Percentiles rank a stretch among this genome's conserved stretches.
Conservation (phyloP, 805 yeast species). For the Kluyveromyces aestuarii region DNA sequence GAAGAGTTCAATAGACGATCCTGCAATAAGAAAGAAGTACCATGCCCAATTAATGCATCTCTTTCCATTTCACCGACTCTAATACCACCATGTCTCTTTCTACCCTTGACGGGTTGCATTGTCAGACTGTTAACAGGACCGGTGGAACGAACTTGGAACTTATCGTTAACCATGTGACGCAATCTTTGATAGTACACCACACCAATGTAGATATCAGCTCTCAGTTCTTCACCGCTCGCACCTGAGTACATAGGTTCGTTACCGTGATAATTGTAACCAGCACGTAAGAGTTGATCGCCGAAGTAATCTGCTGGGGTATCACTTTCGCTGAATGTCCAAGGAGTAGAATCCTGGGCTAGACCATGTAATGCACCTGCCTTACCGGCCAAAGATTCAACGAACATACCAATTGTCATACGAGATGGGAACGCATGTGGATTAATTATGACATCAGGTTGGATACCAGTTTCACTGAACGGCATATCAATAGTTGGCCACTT, state of each 20-base stretch:
- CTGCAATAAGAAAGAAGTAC: conserved; percentile 89
- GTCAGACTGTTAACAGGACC: conserved; percentile 96
- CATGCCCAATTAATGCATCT: conserved; percentile 97
- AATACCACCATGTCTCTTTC: conserved; percentile 98
- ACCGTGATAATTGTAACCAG: conserved; percentile 97
- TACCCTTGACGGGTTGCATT: conserved; percentile 99
- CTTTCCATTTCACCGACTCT: conserved; percentile 99
- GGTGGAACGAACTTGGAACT: conserved; percentile 97
- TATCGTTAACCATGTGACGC: conserved; percentile 99
- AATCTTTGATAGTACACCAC: conserved; percentile 96
- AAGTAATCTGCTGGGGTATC: conserved; percentile 97
- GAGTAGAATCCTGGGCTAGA: conserved; percentile 93
- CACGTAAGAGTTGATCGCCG: conserved; percentile 78
- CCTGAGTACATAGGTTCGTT: conserved; percentile 99
- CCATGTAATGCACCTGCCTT: conserved; percentile 98
- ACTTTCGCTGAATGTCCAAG: conserved; percentile 85
- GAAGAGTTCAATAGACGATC: conserved; percentile 92
- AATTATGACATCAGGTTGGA: conserved; percentile 94
- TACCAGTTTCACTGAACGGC: conserved; percentile 96
- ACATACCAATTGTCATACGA: conserved; percentile 99
- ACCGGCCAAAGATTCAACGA: conserved; percentile 97
- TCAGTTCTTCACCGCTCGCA: conserved; percentile 93
- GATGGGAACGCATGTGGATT: conserved; percentile 99
- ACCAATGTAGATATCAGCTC: conserved; percentile 94
- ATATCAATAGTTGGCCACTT: conserved; percentile 95